Conservation (phyloP, 2,329 filamentous ascomycete genomes). For the Fusarium hainanense region DNA sequence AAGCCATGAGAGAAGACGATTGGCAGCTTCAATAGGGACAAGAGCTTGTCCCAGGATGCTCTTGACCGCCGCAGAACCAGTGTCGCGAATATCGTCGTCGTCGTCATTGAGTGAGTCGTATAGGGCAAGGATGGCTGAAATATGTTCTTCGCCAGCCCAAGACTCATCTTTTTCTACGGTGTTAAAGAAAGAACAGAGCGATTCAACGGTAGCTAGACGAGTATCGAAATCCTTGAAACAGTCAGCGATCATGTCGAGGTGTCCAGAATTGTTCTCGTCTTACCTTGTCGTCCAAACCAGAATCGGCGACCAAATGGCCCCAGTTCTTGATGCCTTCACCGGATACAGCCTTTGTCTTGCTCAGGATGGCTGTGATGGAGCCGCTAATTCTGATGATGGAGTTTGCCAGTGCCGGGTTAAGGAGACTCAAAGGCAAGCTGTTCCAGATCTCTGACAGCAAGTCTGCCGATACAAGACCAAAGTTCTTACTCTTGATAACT, state of each 20-base stretch:
- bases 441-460: constrained; percentile 56
- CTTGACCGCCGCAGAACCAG: constrained; percentile 64
- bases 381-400: constrained; percentile 62
- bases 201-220: constrained; percentile 68
- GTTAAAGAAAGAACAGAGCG: constrained; percentile 64
- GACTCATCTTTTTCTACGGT: constrained; percentile 28
- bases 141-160: constrained; percentile 51
- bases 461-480: constrained; percentile 48
- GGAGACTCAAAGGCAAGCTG: constrained; percentile 50
- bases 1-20: constrained; percentile 59
- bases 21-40: constrained; percentile 61
- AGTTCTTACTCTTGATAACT: constrained; percentile 46
- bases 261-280: not conserved
- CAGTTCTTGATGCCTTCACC: constrained; percentile 52
- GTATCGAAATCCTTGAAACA: constrained; percentile 69
- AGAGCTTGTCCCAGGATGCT: constrained; percentile 59
- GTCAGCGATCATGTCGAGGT: constrained; percentile 12
- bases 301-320: constrained; percentile 62
- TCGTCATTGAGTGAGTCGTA: constrained; percentile 88
- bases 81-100: constrained; percentile 85
- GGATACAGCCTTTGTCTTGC: constrained; percentile 32
- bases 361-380: constrained; percentile 54
- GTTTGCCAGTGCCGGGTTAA: constrained; percentile 63
- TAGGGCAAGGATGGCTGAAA: constrained; percentile 71
- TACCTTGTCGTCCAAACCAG: constrained; percentile 61